A percentile compares a stretch with the other conserved stretches of the same genome.
Conservation (phyloP, 495 filamentous ascomycete genomes). For the Lepraria neglecta region DNA sequence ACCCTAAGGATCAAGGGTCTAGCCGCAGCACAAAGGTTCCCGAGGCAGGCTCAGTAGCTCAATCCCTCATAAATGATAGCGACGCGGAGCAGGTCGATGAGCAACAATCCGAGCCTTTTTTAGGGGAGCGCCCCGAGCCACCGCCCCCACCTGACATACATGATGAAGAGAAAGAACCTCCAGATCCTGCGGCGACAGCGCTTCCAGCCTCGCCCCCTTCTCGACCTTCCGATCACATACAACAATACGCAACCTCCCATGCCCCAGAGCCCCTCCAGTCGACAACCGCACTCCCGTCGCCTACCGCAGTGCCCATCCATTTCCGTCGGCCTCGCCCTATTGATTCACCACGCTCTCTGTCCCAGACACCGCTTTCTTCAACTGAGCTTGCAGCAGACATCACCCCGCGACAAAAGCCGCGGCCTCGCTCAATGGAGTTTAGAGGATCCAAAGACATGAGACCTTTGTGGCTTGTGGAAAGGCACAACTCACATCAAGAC, state of each 20-base stretch:
- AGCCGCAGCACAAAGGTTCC: conserved; percentile 9
- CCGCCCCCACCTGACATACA: conserved; percentile 30
- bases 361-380: conserved; percentile 31
- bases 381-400: conserved; percentile 30
- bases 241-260: conserved; percentile 2
- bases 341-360: conserved; percentile 33
- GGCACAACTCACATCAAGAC: conserved; percentile 41
- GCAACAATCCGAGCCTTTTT: conserved; percentile 42
- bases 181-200: conserved; percentile 22
- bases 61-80: conserved; percentile 9
- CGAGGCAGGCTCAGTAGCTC: conserved; percentile 12
- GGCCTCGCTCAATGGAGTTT: conserved; percentile 45
- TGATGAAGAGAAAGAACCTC: conserved; percentile 6
- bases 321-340: conserved; percentile 43
- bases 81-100: conserved; percentile 18
- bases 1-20: conserved; percentile 17
- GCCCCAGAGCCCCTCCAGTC: conserved; percentile 8
- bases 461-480: conserved; percentile 47
- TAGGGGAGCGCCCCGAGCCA: conserved; percentile 47
- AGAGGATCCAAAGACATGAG: conserved; percentile 41
- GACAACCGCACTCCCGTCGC: conserved; percentile 32
- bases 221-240: not conserved
- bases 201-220: conserved; percentile 7
- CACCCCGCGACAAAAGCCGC: conserved; percentile 32
- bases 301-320: conserved; percentile 46